Evolutionary conservation across 78 protist species (phyloP).

Genomic region (Dictyostelium citrinum): DNA sequence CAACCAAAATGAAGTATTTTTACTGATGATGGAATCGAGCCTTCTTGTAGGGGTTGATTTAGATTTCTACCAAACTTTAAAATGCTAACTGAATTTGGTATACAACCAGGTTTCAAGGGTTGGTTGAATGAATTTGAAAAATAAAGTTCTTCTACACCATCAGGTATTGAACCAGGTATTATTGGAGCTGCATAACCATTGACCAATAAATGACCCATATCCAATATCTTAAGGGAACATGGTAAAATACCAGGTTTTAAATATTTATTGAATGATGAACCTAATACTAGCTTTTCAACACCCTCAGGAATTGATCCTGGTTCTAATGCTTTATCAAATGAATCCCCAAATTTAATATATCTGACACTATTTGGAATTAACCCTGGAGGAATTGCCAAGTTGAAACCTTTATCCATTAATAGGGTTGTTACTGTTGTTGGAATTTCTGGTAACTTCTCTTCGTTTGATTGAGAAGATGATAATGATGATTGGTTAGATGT

Average conservation of each 20-base stretch:
- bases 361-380: neutral
- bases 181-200: neutral
- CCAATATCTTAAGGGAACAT: neutral
- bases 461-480: neutral
- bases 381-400: neutral
- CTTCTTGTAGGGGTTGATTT: slow-evolving; percentile 1
- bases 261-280: neutral
- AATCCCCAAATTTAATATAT: slow-evolving; percentile 6
- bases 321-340: neutral
- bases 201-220: neutral
- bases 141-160: neutral
- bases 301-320: slow-evolving; percentile 1
- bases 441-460: neutral
- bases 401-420: neutral
- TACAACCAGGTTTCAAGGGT: neutral
- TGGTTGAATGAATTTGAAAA: slow-evolving; percentile 5
- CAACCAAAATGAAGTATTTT: neutral
- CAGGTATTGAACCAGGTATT: neutral
- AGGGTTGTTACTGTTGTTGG: neutral
- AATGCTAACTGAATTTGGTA: neutral
- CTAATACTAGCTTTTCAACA: neutral
- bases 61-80: slow-evolving; percentile 17
- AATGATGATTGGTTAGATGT: neutral
- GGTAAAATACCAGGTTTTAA: slow-evolving; percentile 13
- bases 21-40: neutral